Conservation (phyloP, 768 basidiomycete genomes). For the Pisolithus albus region DNA sequence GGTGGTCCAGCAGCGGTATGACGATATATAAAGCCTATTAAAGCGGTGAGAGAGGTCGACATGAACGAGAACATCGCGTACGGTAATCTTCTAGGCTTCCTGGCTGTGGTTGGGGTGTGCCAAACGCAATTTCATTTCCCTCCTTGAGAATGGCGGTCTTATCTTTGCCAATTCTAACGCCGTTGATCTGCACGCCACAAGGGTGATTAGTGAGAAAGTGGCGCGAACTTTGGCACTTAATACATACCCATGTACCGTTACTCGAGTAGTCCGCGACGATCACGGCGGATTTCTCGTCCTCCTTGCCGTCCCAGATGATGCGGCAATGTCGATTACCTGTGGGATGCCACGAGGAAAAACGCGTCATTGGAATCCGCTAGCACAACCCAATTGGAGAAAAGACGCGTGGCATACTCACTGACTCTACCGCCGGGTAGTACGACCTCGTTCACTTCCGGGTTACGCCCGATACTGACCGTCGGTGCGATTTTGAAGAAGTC, state of each 20-base stretch:
- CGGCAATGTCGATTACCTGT: conserved; percentile 35
- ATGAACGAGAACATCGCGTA: conserved; percentile 31
- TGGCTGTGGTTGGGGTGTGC: conserved; percentile 44
- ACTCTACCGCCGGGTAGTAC: conserved; percentile 66
- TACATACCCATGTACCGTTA: conserved; percentile 39
- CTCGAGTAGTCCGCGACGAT: conserved; percentile 31
- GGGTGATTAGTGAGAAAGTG: conserved; percentile 5
- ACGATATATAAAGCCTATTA: conserved; percentile 64
- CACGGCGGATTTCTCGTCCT: conserved; percentile 26
- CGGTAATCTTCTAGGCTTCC: conserved; percentile 66
- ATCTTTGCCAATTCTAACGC: conserved; percentile 33
- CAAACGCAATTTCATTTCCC: conserved; percentile 87
- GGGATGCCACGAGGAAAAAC: conserved; percentile 8
- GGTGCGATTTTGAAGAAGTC: conserved; percentile 54
- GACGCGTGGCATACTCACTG: conserved; percentile 42
- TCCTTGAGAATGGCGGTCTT: conserved; percentile 38
- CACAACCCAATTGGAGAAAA: not conserved
- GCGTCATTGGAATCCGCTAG: conserved; percentile 15
- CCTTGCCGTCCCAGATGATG: conserved; percentile 31
- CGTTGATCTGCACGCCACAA: conserved; percentile 31
- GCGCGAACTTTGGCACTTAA: conserved; percentile 12
- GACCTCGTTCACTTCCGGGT: conserved; percentile 38
- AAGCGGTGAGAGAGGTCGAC: not conserved
- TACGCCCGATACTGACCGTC: conserved; percentile 50
- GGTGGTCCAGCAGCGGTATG: conserved; percentile 48